A percentile compares a stretch with the other conserved stretches of the same genome.
Evolutionary conservation across 1,139 yeast genomes (phyloP).

Genomic region (Hyphopichia pseudoburtonii): DNA sequence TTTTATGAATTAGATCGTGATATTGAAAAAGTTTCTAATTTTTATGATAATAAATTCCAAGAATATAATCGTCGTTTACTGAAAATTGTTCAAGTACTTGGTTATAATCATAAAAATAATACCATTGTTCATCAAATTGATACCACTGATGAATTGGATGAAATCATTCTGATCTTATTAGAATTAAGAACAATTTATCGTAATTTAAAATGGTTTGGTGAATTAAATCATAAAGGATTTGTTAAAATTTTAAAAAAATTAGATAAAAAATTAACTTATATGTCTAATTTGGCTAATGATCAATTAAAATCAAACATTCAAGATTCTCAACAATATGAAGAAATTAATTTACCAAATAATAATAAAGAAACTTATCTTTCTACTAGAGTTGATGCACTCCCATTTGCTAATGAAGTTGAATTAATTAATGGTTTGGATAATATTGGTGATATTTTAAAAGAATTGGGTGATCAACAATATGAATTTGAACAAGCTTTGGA

Average conservation of each 20-base stretch:
- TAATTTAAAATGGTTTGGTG: constrained; percentile 91
- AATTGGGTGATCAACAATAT: constrained; percentile 27
- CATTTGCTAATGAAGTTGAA: constrained; percentile 73
- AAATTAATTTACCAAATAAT: constrained; percentile 48
- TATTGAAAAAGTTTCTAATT: constrained; percentile 76
- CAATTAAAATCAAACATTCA: not conserved
- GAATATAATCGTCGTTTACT: constrained; percentile 74
- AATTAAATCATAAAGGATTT: constrained; percentile 87
- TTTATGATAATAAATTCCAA: constrained; percentile 67
- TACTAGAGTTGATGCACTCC: constrained; percentile 70
- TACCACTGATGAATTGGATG: constrained; percentile 69
- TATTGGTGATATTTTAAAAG: constrained; percentile 55
- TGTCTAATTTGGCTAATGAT: constrained; percentile 17
- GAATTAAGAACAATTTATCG: constrained; percentile 79
- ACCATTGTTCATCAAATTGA: constrained; percentile 33
- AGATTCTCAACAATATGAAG: constrained; percentile 11
- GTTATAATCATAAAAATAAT: constrained; percentile 21
- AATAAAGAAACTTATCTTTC: constrained; percentile 67
- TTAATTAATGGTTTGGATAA: constrained; percentile 52
- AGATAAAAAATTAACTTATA: constrained; percentile 67
- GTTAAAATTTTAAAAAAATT: constrained; percentile 85
- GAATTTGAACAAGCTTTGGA: constrained; percentile 3
- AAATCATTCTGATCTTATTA: constrained; percentile 69
- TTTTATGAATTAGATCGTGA: constrained; percentile 80
- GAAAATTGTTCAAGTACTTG: constrained; percentile 40